Evolutionary conservation across 768 basidiomycete species (phyloP).

Genomic region (Boletus rubescentipes): DNA sequence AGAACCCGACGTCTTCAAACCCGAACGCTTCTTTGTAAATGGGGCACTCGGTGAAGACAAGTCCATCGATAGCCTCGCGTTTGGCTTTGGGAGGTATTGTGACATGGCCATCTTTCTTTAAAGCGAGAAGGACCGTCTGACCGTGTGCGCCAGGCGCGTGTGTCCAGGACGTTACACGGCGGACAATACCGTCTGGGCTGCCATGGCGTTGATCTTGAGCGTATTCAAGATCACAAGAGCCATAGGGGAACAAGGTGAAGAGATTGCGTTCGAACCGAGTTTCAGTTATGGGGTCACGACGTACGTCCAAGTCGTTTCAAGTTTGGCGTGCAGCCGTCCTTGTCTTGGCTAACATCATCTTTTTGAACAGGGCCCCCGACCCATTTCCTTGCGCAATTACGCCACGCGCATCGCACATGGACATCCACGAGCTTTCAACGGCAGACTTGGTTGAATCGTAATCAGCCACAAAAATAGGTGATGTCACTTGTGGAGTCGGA

Average conservation of each 20-base stretch:
- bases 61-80: conserved; percentile 1
- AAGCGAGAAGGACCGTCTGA: too few species aligned
- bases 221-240: conserved; percentile 27
- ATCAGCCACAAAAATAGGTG: too few species aligned
- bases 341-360: too few species aligned
- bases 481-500: too few species aligned
- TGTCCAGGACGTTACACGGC: conserved; percentile 35
- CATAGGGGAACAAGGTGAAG: conserved; percentile 25
- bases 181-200: conserved; percentile 30
- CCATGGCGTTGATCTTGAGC: conserved; percentile 27
- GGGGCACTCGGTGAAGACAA: conserved; percentile 8
- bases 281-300: conserved; percentile 15
- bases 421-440: conserved; percentile 1
- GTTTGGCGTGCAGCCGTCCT: too few species aligned
- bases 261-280: conserved; percentile 17
- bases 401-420: not conserved
- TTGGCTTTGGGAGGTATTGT: conserved; percentile 27
- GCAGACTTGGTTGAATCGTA: too few species aligned
- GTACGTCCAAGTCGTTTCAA: too few species aligned
- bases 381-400: conserved; percentile 15
- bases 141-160: conserved; percentile 14
- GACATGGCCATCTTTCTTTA: not conserved
- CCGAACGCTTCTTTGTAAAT: conserved; percentile 30
- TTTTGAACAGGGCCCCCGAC: conserved; percentile 6
- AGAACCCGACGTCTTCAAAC: conserved; percentile 29